Base-by-base conservation (phyloP, 1,284 basidiomycete genomes). In the Cutaneotrichosporon dermatis region DNA sequence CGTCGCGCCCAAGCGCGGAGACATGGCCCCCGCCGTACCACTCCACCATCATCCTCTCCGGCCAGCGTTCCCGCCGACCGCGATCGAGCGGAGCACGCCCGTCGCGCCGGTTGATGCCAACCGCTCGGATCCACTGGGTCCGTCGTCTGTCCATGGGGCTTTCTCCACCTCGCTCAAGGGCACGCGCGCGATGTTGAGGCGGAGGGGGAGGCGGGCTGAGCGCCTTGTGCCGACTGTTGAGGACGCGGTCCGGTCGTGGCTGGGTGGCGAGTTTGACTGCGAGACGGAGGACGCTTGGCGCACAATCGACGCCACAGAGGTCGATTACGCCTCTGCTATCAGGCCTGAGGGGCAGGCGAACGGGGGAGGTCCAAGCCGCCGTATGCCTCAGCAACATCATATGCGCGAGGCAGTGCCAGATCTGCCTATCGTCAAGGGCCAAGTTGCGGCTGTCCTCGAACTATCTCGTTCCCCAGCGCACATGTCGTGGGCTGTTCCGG, bases 141-240 rank as follows among this genome's bases (percentile, higher is more conserved):
- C 55, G 4, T 51, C 48, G 11, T 43, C 48, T 2, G 61, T 60
- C n/a, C 59, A 65, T 39, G 76, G 76, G 1, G 63, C 69, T 11
- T 79, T 75, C 63, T 64, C 65, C 7, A 72, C 75, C n/a, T 69
- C 67, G 8, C 66, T 79, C 11, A 76, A 75, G 60, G 77, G 77
- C 4, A 75, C 72, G 2, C 60, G 77, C 7, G 66, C 69, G 15
- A 50, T 76, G 60, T 59, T 79, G 6, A 59, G 76, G 16, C 71
- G 70, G 39, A 57, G 71, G 10, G 70, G 76, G 8, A 62, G 71
- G 12, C 59, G 75, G 9, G 70, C 73, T 0, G 75, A 79, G 63
- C 58, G 61, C 6, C 56, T 79, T 4, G 74, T 77, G 0, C 60
- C 61, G 4, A 48, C 51, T 1, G 69, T 74, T 6, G 77, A 77